Percentiles rank a stretch among this genome's conserved stretches.
Conservation (phyloP, 164 flowering plant genomes). For the Macadamia tetraphylla region DNA sequence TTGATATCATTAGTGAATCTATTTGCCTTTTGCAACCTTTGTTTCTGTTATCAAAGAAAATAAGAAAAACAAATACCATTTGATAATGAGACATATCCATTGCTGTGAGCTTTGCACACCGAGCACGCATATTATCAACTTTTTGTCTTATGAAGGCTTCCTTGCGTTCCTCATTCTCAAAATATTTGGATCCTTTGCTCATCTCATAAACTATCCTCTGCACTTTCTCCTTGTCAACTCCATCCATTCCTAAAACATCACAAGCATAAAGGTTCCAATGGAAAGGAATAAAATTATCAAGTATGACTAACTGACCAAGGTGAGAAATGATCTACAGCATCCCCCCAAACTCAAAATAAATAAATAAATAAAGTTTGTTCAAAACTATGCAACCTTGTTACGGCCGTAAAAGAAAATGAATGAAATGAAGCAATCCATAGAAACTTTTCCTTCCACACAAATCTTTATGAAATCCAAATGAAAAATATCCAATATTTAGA, state of each 20-base stretch:
- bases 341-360: neutral
- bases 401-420: neutral
- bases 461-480: too few species aligned
- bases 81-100: conserved; percentile 59
- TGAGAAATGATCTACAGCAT: neutral
- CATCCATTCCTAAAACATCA: conserved; percentile 77
- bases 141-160: conserved; percentile 66
- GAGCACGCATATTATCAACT: conserved; percentile 61
- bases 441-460: neutral
- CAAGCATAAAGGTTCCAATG: neutral
- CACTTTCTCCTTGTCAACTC: conserved; percentile 95
- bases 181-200: conserved; percentile 98
- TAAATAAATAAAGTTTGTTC: neutral
- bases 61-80: conserved; percentile 33
- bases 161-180: conserved; percentile 82
- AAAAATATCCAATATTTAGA: too few species aligned
- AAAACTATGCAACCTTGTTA: neutral
- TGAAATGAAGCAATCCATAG: neutral
- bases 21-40: too few species aligned
- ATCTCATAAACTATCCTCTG: conserved; percentile 85
- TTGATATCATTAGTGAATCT: too few species aligned
- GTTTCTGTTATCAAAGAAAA: too few species aligned
- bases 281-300: neutral
- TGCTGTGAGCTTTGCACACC: conserved; percentile 48
- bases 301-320: neutral